Percentiles rank a stretch among this genome's conserved stretches.
phyloP scores from a whole-genome alignment of 2,329 filamentous ascomycete genomes.

The Cladosporium austrohemisphaericum region DNA sequence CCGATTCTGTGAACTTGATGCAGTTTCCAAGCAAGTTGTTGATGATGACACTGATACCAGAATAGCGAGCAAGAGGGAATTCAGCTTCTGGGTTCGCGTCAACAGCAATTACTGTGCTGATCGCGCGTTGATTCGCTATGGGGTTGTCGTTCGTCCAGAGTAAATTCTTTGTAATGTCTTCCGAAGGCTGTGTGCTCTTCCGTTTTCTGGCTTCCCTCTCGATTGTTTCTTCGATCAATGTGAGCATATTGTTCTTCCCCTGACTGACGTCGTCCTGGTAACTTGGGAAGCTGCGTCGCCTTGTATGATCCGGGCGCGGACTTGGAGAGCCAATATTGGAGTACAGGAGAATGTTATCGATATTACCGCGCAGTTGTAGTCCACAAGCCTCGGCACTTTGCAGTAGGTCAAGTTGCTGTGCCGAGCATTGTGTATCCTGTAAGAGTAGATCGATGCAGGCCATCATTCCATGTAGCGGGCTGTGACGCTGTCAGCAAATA shows the following conservation, averaged over 20 bases:
- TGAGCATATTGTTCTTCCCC: slow-evolving; percentile 46
- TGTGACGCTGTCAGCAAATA: too few relatives aligned
- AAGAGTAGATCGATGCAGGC: slow-evolving; percentile 38
- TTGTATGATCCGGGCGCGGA: slow-evolving; percentile 23
- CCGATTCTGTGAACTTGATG: slow-evolving; percentile 38
- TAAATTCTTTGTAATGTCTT: background rate
- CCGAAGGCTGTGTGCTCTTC: slow-evolving; percentile 19
- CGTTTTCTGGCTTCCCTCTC: slow-evolving; percentile 19
- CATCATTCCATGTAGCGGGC: slow-evolving; percentile 28
- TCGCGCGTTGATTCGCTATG: background rate
- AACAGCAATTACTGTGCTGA: slow-evolving; percentile 4
- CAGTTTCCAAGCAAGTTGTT: slow-evolving; percentile 35
- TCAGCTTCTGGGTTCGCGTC: slow-evolving; percentile 8
- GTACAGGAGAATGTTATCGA: slow-evolving; percentile 42
- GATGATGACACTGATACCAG: slow-evolving; percentile 6
- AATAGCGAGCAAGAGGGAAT: slow-evolving; percentile 1
- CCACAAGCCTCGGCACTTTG: slow-evolving; percentile 36
- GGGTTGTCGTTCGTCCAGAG: slow-evolving; percentile 1
- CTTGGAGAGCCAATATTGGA: slow-evolving; percentile 34
- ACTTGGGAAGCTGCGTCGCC: slow-evolving; percentile 32
- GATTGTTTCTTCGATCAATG: slow-evolving; percentile 42
- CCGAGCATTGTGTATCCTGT: slow-evolving; percentile 31
- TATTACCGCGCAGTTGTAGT: slow-evolving; percentile 39
- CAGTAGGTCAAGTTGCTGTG: slow-evolving; percentile 19
- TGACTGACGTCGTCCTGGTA: slow-evolving; percentile 34